Percentiles rank a stretch among this genome's conserved stretches.
Conservation (phyloP, 257 asterid species). For the Gentiana straminea region DNA sequence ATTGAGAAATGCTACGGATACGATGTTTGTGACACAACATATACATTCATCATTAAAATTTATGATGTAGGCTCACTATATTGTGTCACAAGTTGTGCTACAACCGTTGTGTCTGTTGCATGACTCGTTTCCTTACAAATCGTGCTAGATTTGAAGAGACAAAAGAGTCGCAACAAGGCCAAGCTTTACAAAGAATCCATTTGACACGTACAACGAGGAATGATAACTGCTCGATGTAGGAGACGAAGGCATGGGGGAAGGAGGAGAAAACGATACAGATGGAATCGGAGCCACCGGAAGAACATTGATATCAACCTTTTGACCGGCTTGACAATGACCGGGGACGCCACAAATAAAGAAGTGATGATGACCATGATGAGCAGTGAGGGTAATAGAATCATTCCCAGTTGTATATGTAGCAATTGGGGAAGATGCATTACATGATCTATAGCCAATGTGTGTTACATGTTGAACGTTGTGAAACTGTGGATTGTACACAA, state of each 20-base stretch:
- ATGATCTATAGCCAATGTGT: constrained; percentile 44
- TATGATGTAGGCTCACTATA: too few relatives aligned
- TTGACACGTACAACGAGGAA: constrained; percentile 2
- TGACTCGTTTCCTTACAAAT: too few relatives aligned
- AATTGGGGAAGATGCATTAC: constrained; percentile 67
- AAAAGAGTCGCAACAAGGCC: constrained; percentile 11
- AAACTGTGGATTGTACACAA: constrained; percentile 64
- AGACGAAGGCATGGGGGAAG: constrained; percentile 25
- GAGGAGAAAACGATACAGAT: constrained; percentile 20
- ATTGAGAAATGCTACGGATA: too few relatives aligned
- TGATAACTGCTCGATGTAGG: constrained; percentile 46
- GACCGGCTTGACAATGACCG: constrained; percentile 84
- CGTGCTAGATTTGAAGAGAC: too few relatives aligned
- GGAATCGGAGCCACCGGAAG: constrained; percentile 30
- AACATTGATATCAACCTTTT: constrained; percentile 68
- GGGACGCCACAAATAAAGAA: constrained; percentile 72
- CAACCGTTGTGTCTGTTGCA: too few relatives aligned
- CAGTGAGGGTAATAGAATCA: constrained; percentile 51
- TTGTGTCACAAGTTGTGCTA: too few relatives aligned
- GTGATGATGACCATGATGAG: constrained; percentile 46
- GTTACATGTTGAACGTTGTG: constrained; percentile 84
- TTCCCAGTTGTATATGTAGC: constrained; percentile 71
- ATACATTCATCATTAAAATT: too few relatives aligned
- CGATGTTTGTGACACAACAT: too few relatives aligned
- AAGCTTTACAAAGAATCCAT: constrained; percentile 8